A percentile compares a stretch with the other conserved stretches of the same genome.
Conservation (phyloP, 1,139 yeast genomes). For the Fermentozyma sake region DNA sequence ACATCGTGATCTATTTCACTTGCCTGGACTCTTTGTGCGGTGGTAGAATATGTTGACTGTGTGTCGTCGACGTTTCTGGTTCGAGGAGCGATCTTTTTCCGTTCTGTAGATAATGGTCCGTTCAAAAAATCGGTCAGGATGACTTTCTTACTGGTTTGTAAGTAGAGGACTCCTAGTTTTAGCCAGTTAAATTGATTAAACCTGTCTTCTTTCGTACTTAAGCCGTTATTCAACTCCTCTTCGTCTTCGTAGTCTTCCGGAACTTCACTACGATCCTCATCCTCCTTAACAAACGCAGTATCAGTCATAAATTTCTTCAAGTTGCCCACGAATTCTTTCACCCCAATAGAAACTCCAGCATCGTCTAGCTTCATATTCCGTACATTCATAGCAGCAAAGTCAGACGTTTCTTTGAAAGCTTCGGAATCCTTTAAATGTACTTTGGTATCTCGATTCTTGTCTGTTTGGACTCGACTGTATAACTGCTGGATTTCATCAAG, state of each 20-base stretch:
- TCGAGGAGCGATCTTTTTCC: conserved; percentile 36
- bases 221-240: conserved; percentile 11
- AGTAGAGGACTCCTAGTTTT: conserved; percentile 52
- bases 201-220: conserved; percentile 15
- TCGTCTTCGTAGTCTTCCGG: conserved; percentile 9
- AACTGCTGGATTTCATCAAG: conserved; percentile 26
- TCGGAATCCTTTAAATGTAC: conserved; percentile 35
- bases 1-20: conserved; percentile 45
- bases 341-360: conserved; percentile 43
- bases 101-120: conserved; percentile 70
- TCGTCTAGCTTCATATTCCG: conserved; percentile 55
- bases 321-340: conserved; percentile 41
- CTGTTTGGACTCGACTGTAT: conserved; percentile 26
- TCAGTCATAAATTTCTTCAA: conserved; percentile 34
- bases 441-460: conserved; percentile 21
- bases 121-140: conserved; percentile 56
- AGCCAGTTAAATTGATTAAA: conserved; percentile 53
- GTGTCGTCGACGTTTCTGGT: conserved; percentile 42
- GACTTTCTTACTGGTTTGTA: conserved; percentile 44
- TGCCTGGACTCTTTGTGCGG: conserved; percentile 53
- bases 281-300: conserved; percentile 16
- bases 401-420: conserved; percentile 36
- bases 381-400: conserved; percentile 48
- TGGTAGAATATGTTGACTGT: conserved; percentile 31
- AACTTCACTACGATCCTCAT: conserved; percentile 8